Conservation (phyloP, 352 stramenopile genomes). For the Elongisporangium undulatum region DNA sequence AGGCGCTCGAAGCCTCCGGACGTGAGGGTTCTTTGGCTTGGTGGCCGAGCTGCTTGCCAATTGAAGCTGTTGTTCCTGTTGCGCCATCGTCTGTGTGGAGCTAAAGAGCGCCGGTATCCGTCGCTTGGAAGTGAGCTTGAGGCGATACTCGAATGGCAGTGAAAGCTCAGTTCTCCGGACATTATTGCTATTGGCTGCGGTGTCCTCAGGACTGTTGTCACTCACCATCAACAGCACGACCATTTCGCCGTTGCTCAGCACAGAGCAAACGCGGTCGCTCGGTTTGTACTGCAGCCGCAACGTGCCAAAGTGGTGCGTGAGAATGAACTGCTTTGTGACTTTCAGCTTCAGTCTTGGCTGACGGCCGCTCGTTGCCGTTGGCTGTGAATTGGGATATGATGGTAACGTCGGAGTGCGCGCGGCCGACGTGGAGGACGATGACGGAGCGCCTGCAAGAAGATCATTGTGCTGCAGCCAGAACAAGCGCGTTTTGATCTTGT, state of each 20-base stretch:
- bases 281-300: constrained; percentile 16
- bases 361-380: neutral
- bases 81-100: neutral
- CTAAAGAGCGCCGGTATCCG: constrained; percentile 7
- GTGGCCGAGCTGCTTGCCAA: neutral
- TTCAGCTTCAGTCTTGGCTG: constrained; percentile 23
- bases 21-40: neutral
- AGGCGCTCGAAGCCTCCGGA: neutral
- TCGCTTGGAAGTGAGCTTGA: constrained; percentile 13
- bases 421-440: constrained; percentile 5
- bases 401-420: neutral
- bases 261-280: constrained; percentile 15
- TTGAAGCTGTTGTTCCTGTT: neutral
- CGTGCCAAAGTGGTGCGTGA: constrained; percentile 33
- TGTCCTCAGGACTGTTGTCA: neutral
- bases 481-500: constrained; percentile 37
- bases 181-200: neutral
- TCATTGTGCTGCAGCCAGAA: constrained; percentile 64
- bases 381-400: neutral
- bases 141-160: constrained; percentile 13
- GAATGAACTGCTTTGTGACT: constrained; percentile 25
- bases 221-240: constrained; percentile 23
- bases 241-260: constrained; percentile 34
- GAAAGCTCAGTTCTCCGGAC: neutral
- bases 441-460: constrained; percentile 21